Base-by-base conservation (phyloP, 352 stramenopile genomes). In the Peronospora belbahrii region DNA sequence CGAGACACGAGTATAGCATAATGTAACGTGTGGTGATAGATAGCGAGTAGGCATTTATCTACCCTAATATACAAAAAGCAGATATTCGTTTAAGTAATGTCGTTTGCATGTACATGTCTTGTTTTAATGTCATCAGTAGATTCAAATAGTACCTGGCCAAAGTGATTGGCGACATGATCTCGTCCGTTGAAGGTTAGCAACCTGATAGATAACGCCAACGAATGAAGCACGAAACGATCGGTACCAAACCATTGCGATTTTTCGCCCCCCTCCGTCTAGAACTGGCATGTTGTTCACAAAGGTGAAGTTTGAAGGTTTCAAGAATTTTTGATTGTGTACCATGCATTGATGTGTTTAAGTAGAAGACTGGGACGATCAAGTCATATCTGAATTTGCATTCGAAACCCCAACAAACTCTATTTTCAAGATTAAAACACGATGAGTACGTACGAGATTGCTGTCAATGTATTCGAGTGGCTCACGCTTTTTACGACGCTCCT, bases 401-500 rank as follows among this genome's bases (percentile, higher is more conserved):
- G 24, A 52, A 22, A 17, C 18, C 41, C 23, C 23, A 27, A 25
- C 34, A 42, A 11, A 19, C 36, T 18, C 18, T 4, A 38, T 3
- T 18, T 38, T 38, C 7, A 15, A 14, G 6, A 48, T 33, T 15
- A 18, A 49, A 9, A 22, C 3, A 36, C 8, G 22, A 51, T 49
- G 42, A 59, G 33, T 27, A 22, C 32, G 2, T 28, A 50, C 31
- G 48, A 47, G 3, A 40, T 51, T 37, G 31, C 48, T 27, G 20
- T 59, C 13, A 45, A 50, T 20, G 49, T 52, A 31, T 52, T 52
- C 13, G 43, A 38, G 25, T 54, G 50, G 6, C 36, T 67, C 1
- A 72, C 65, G 10, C 54, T 70, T 32, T 42, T 40, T 37, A 71
- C 60, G 27, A 67, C 67, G 15, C 9, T 71, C 6, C 27, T 59